Conservation (phyloP, 2,329 filamentous ascomycete species). For the Aureobasidium zeae region DNA sequence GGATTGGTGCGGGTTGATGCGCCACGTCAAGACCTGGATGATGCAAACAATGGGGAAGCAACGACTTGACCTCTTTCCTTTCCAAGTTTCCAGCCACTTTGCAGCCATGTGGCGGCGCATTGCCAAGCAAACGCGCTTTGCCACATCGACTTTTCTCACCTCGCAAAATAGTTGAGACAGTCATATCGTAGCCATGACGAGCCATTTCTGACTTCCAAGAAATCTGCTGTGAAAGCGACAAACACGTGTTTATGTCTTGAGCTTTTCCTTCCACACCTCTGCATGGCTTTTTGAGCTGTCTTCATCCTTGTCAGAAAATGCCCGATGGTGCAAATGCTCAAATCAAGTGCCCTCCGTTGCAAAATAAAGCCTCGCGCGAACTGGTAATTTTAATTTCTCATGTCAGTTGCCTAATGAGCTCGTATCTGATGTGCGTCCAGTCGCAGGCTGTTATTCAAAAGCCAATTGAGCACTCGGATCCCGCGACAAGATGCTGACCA, state of each 20-base stretch:
- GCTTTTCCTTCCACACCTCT: background rate
- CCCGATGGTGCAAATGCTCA: constrained; percentile 9
- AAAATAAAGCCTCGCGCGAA: constrained; percentile 1
- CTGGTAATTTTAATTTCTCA: constrained; percentile 7
- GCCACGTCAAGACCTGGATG: too few relatives aligned
- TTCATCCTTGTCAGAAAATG: background rate
- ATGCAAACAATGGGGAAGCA: too few relatives aligned
- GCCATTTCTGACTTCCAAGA: background rate
- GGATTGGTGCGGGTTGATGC: too few relatives aligned
- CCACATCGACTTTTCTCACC: too few relatives aligned
- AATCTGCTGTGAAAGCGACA: too few relatives aligned
- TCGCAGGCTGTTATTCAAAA: background rate
- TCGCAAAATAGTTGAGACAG: too few relatives aligned
- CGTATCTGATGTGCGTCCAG: too few relatives aligned
- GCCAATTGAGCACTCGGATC: background rate
- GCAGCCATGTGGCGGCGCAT: background rate
- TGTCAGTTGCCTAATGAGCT: too few relatives aligned
- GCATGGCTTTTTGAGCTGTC: constrained; percentile 1
- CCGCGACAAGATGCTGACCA: background rate
- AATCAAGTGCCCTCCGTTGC: background rate
- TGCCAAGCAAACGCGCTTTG: background rate
- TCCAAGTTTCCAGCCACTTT: too few relatives aligned
- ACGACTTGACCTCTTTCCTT: too few relatives aligned
- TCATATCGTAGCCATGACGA: constrained; percentile 15
- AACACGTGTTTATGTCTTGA: background rate